Percentiles rank a stretch among this genome's conserved stretches.
Evolutionary conservation across 2,329 filamentous ascomycete genomes (phyloP).

Genomic region (Fusarium musae): DNA sequence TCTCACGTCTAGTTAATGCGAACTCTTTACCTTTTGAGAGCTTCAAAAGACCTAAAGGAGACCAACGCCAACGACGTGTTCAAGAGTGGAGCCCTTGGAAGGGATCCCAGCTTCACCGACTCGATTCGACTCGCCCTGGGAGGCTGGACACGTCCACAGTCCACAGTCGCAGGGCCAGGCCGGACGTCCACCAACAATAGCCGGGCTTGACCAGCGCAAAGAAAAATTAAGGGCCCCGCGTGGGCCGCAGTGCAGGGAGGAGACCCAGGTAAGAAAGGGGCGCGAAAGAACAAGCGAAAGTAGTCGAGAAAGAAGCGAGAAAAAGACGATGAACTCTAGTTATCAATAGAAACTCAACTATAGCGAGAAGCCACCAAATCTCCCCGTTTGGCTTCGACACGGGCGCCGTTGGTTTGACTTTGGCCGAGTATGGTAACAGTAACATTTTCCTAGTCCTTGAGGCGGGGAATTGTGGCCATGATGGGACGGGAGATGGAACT

Average conservation of each 20-base stretch:
- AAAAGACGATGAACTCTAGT: neutral
- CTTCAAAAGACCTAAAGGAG: slow-evolving; percentile 34
- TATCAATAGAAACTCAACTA: neutral
- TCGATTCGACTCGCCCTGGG: slow-evolving; percentile 25
- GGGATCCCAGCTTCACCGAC: slow-evolving; percentile 38
- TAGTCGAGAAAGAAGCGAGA: neutral
- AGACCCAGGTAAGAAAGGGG: slow-evolving; percentile 15
- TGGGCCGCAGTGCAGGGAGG: slow-evolving; percentile 30
- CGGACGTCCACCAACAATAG: neutral
- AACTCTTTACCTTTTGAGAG: slow-evolving; percentile 38
- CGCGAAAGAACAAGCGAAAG: neutral
- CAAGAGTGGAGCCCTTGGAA: slow-evolving; percentile 33
- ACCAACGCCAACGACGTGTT: slow-evolving; percentile 40
- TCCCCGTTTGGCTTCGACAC: slow-evolving; percentile 2
- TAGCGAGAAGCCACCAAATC: slow-evolving; percentile 2
- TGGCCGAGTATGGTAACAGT: slow-evolving; percentile 9
- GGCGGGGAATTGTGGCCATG: slow-evolving; percentile 28
- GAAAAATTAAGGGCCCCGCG: slow-evolving; percentile 37
- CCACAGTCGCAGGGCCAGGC: neutral
- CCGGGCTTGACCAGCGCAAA: slow-evolving; percentile 20
- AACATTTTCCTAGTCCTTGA: slow-evolving; percentile 18
- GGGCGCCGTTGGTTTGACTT: slow-evolving; percentile 11
- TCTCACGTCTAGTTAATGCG: slow-evolving; percentile 20
- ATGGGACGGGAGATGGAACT: slow-evolving; percentile 9
- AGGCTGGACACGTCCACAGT: slow-evolving; percentile 35